Evolutionary conservation across 2,329 filamentous ascomycete species (phyloP).

Genomic region (Exophiala xenobiotica): DNA sequence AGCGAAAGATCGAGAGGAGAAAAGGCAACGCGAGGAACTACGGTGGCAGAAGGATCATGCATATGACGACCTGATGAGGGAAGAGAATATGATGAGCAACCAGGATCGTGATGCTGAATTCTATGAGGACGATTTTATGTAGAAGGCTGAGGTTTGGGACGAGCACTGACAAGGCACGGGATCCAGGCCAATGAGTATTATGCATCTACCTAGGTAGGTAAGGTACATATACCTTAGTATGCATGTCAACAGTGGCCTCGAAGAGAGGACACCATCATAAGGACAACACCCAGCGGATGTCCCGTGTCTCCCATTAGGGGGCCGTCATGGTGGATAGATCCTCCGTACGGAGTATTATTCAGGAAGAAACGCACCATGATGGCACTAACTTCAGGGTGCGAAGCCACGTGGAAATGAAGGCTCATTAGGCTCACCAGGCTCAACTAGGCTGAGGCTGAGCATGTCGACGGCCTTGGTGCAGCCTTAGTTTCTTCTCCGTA

Average conservation of each 20-base stretch:
- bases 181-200: too few species aligned
- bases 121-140: conserved; percentile 95
- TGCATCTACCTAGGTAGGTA: too few species aligned
- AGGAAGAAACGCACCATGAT: neutral
- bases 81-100: conserved; percentile 84
- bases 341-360: neutral
- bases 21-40: conserved; percentile 78
- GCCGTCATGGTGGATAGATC: too few species aligned
- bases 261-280: too few species aligned
- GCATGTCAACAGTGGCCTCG: too few species aligned
- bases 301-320: too few species aligned
- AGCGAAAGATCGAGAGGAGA: conserved; percentile 43
- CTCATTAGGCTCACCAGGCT: neutral
- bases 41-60: conserved; percentile 97
- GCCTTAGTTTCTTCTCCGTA: too few species aligned
- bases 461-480: too few species aligned
- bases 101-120: conserved; percentile 71
- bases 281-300: too few species aligned
- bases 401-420: neutral
- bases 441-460: neutral
- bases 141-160: conserved; percentile 32
- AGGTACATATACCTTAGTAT: too few species aligned
- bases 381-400: neutral
- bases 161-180: neutral
- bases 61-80: conserved; percentile 87